Evolutionary conservation across 345 rosid species (phyloP).

Genomic region (Noccaea caerulescens): DNA sequence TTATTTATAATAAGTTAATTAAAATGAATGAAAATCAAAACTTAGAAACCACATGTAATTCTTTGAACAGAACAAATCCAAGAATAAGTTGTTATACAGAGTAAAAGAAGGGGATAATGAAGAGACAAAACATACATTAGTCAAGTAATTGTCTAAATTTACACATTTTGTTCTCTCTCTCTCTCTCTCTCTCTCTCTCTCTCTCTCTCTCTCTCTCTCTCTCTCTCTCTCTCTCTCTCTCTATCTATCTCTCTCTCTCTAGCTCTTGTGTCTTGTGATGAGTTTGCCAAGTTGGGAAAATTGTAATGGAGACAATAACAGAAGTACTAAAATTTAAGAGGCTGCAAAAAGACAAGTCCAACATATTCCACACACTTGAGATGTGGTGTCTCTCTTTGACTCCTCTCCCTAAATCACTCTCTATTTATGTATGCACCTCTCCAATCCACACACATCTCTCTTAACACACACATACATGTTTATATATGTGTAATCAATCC

Average conservation of each 20-base stretch:
- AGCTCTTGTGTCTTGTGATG: constrained; percentile 42
- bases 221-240: constrained; percentile 4
- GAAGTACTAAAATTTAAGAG: constrained; percentile 47
- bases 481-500: constrained; percentile 28
- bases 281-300: constrained; percentile 48
- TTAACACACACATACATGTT: constrained; percentile 23
- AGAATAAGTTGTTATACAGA: constrained; percentile 32
- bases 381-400: constrained; percentile 50
- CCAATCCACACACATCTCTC: constrained; percentile 44
- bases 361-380: constrained; percentile 48
- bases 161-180: constrained; percentile 14
- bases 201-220: too few relatives aligned
- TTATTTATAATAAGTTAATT: too few relatives aligned
- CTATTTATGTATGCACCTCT: constrained; percentile 47
- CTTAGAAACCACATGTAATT: not conserved
- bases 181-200: not conserved
- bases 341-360: constrained; percentile 47
- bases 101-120: constrained; percentile 29
- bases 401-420: constrained; percentile 44
- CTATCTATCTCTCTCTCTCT: too few relatives aligned
- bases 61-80: constrained; percentile 25
- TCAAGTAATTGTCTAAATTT: constrained; percentile 47
- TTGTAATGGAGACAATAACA: constrained; percentile 44
- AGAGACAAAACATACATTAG: constrained; percentile 35
- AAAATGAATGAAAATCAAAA: too few relatives aligned